These are phyloP conservation scores for Curvularia eragrostidis DNA, from an alignment of 2,329 filamentous ascomycete species.

Conservation along the genomic window DNA sequence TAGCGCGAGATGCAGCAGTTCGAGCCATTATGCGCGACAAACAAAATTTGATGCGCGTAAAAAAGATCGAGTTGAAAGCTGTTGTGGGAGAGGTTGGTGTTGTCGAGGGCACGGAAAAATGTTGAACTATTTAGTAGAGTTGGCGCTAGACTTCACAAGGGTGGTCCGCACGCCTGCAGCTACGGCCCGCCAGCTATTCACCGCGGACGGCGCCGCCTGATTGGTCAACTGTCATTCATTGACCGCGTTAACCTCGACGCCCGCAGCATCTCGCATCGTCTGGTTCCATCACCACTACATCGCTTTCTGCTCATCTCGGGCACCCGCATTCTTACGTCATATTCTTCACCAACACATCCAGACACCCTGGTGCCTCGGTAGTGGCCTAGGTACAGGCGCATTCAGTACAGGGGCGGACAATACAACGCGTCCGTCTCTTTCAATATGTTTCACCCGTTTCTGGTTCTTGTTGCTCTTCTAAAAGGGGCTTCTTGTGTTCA, in stretches of 20 bases:
- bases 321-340: constrained; percentile 3
- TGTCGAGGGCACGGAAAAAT: constrained; percentile 35
- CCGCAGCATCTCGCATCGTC: constrained; percentile 6
- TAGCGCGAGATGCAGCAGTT: constrained; percentile 36
- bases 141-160: constrained; percentile 16
- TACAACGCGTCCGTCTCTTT: constrained; percentile 4
- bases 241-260: constrained; percentile 9
- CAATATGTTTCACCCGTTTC: constrained; percentile 27
- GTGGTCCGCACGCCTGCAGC: constrained; percentile 12
- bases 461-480: constrained; percentile 28
- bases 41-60: constrained; percentile 24
- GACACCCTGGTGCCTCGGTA: constrained; percentile 26
- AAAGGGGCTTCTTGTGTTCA: constrained; percentile 66
- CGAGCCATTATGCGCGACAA: constrained; percentile 39
- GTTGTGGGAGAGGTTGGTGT: constrained; percentile 34
- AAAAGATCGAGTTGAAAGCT: constrained; percentile 16
- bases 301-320: not conserved
- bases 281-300: constrained; percentile 3
- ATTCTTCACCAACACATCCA: constrained; percentile 12
- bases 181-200: constrained; percentile 20
- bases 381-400: constrained; percentile 19
- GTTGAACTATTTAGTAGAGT: constrained; percentile 22
- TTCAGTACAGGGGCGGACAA: constrained; percentile 1
- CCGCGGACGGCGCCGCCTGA: constrained; percentile 22
- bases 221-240: constrained; percentile 19